Evolutionary conservation across 305 asterid species (phyloP).

Genomic region (Rubia occidens): DNA sequence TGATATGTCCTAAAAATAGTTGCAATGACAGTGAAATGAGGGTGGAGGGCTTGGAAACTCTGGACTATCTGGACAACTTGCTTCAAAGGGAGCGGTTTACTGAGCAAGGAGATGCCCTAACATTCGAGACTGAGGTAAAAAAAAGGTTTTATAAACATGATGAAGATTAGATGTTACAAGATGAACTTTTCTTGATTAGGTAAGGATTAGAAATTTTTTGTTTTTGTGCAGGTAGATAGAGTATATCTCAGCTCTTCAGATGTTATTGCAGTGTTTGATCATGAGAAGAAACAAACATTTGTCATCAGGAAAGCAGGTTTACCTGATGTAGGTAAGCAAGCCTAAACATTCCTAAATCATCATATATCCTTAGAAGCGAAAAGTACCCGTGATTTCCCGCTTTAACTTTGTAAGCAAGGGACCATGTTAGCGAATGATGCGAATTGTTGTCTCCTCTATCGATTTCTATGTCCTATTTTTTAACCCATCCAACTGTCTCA

Average conservation of each 20-base stretch:
- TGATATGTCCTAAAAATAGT: constrained; percentile 21
- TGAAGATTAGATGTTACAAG: not conserved
- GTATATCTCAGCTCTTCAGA: constrained; percentile 74
- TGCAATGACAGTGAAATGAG: constrained; percentile 85
- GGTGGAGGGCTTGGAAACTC: constrained; percentile 76
- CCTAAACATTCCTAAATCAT: not conserved
- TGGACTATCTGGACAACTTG: constrained; percentile 72
- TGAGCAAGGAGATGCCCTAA: constrained; percentile 90
- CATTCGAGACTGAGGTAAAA: constrained; percentile 76
- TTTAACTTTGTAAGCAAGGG: not conserved
- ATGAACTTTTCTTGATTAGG: not conserved
- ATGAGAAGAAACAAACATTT: constrained; percentile 81
- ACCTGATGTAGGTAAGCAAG: constrained; percentile 70
- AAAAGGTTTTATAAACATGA: not conserved
- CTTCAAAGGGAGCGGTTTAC: constrained; percentile 60
- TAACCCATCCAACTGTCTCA: too few species aligned
- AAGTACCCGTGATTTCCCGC: not conserved
- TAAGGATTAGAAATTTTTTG: too few species aligned
- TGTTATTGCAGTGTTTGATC: constrained; percentile 84
- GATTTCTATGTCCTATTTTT: too few species aligned
- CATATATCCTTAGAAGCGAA: not conserved
- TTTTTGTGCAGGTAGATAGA: constrained; percentile 50
- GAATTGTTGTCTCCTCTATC: constrained; percentile 13
- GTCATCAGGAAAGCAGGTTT: constrained; percentile 80
- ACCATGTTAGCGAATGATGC: not conserved